Conservation (phyloP, 805 yeast species). For the Saccharomyces paradoxus region DNA sequence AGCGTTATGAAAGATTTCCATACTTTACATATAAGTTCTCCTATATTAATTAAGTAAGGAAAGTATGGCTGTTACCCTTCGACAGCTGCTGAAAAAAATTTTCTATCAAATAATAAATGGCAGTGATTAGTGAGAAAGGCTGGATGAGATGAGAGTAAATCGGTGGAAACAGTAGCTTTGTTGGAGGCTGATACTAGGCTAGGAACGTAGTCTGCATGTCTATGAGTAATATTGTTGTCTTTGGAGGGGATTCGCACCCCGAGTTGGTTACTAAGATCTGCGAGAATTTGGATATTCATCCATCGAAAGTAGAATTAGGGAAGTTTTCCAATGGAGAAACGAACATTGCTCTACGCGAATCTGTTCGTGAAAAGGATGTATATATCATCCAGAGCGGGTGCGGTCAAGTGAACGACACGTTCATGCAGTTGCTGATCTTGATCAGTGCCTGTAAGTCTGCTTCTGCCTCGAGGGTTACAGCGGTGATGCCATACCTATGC, state of each 20-base stretch:
- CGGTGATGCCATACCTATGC: conserved; percentile 88
- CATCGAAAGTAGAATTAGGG: conserved; percentile 56
- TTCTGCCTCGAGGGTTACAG: conserved; percentile 80
- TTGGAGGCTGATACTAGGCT: neutral
- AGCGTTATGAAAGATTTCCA: neutral
- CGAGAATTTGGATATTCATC: conserved; percentile 62
- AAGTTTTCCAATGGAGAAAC: conserved; percentile 91
- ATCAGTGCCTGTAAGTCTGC: conserved; percentile 91
- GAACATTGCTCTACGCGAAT: conserved; percentile 72
- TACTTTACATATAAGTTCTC: neutral
- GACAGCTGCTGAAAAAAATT: neutral
- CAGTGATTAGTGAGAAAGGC: neutral
- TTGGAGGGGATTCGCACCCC: conserved; percentile 90
- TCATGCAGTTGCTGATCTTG: conserved; percentile 73
- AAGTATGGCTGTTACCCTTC: neutral
- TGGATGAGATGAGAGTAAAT: neutral
- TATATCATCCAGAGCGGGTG: conserved; percentile 81
- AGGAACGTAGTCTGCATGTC: neutral
- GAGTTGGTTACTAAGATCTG: conserved; percentile 68
- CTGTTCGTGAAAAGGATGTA: conserved; percentile 94
- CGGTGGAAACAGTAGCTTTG: neutral
- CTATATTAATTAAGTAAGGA: neutral
- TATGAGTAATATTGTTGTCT: conserved; percentile 48
- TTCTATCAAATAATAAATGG: neutral
- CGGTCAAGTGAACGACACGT: conserved; percentile 80